phyloP scores from a whole-genome alignment of 768 basidiomycete genomes.

The Phallus indusiatus region DNA sequence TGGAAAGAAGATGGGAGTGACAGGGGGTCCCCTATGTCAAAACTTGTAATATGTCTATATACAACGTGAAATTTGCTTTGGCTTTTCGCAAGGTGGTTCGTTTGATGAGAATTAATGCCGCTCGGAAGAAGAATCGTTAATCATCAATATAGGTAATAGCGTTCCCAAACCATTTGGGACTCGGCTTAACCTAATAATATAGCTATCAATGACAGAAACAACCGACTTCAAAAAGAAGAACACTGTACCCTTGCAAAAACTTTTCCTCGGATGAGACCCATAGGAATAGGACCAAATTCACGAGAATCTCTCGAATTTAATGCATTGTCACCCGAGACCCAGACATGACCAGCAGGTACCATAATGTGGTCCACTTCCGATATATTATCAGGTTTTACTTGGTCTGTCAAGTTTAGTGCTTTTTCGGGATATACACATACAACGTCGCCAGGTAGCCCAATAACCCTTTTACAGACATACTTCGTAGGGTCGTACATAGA shows the following conservation, averaged over 20 bases:
- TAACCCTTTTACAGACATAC: constrained; percentile 78
- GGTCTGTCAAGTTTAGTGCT: constrained; percentile 23
- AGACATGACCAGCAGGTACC: constrained; percentile 79
- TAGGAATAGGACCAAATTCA: constrained; percentile 85
- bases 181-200: too few relatives aligned
- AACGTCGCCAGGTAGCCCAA: constrained; percentile 84
- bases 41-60: too few relatives aligned
- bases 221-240: background rate
- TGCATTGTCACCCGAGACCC: constrained; percentile 88
- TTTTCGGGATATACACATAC: constrained; percentile 71
- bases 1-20: too few relatives aligned
- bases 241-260: constrained; percentile 52
- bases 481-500: constrained; percentile 61
- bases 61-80: too few relatives aligned
- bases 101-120: too few relatives aligned
- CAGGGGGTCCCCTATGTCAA: too few relatives aligned
- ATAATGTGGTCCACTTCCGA: constrained; percentile 56
- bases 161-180: too few relatives aligned
- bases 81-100: too few relatives aligned
- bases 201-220: too few relatives aligned
- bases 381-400: constrained; percentile 50
- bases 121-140: too few relatives aligned
- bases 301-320: constrained; percentile 80
- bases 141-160: too few relatives aligned
- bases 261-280: constrained; percentile 63